phyloP scores from a whole-genome alignment of 176 grass and related monocot species.

The Raddia distichophylla region DNA sequence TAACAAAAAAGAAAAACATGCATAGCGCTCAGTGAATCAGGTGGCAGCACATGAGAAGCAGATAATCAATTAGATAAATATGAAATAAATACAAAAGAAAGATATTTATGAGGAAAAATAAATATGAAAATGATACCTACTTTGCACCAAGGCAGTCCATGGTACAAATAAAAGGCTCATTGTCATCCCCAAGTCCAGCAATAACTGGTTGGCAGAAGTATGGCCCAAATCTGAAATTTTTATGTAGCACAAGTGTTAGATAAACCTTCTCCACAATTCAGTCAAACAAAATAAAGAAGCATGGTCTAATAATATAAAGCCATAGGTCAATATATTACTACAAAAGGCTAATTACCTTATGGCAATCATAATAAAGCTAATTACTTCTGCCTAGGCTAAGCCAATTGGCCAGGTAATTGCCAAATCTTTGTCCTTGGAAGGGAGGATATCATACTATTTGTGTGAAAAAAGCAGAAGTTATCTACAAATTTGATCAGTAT shows the following conservation, averaged over 20 bases:
- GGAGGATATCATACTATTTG: neutral
- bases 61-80: neutral
- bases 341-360: neutral
- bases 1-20: neutral
- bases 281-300: neutral
- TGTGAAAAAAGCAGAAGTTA: neutral
- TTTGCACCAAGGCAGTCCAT: constrained; percentile 99
- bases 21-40: neutral
- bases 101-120: neutral
- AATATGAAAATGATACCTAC: constrained; percentile 54
- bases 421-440: neutral
- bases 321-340: too few relatives aligned
- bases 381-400: neutral
- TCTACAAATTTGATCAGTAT: neutral
- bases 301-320: neutral
- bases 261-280: neutral
- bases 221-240: constrained; percentile 81
- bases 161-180: constrained; percentile 94
- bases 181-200: constrained; percentile 88
- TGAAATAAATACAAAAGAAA: neutral
- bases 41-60: neutral
- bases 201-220: constrained; percentile 96
- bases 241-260: constrained; percentile 23
- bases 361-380: neutral
- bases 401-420: neutral